These are phyloP conservation scores for Chenopodium berlandieri DNA, from an alignment of 148 eudicot species.

Conservation along the genomic window DNA sequence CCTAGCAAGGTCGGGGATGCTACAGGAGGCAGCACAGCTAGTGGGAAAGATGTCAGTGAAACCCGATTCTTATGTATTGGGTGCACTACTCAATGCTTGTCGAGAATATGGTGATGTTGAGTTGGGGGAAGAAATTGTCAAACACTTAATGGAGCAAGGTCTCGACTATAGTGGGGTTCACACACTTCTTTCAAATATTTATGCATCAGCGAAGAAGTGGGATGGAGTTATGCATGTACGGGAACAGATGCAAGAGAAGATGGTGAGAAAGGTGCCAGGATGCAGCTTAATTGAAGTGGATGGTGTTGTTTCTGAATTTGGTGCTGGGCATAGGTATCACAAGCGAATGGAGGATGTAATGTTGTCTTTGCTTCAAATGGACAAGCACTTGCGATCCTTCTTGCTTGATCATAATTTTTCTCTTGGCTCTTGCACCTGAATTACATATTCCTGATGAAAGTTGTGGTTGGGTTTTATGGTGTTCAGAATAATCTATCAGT, in stretches of 20 bases:
- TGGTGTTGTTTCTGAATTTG: conserved; percentile 52
- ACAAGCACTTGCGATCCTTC: conserved; percentile 44
- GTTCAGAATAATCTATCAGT: neutral
- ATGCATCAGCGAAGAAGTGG: conserved; percentile 58
- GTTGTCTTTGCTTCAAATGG: conserved; percentile 29
- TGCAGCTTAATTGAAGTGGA: conserved; percentile 60
- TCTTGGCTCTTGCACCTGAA: conserved; percentile 9
- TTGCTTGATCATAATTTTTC: conserved; percentile 26
- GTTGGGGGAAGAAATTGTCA: conserved; percentile 44
- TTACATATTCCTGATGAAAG: neutral
- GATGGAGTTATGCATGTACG: conserved; percentile 50
- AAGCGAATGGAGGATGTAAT: conserved; percentile 31
- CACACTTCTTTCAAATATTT: conserved; percentile 64
- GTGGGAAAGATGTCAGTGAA: conserved; percentile 46
- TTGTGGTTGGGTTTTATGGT: neutral
- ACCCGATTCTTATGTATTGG: conserved; percentile 56
- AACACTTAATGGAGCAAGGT: conserved; percentile 30
- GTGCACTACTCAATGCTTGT: conserved; percentile 66
- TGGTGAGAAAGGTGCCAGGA: conserved; percentile 59
- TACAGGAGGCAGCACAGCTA: conserved; percentile 51
- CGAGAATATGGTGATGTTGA: conserved; percentile 46
- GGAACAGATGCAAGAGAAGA: conserved; percentile 46
- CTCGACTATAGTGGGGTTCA: conserved; percentile 51
- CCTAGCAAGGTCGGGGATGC: conserved; percentile 58
- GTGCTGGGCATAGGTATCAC: conserved; percentile 46